These are phyloP conservation scores for Ogataea siamensis DNA, from an alignment of 805 yeast genomes.

Conservation along the genomic window DNA sequence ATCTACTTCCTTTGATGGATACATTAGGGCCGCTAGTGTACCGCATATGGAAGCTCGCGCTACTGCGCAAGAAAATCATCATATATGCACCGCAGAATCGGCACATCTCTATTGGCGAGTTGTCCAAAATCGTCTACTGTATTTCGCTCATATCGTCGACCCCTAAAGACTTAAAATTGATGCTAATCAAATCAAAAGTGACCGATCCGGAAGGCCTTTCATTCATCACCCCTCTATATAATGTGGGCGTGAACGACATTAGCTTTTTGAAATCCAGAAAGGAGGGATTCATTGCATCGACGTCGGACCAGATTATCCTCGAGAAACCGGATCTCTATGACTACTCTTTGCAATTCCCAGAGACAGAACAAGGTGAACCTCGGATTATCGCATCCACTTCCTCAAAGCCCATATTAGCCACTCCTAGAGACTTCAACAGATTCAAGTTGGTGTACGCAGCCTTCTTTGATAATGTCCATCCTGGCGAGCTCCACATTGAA, in stretches of 20 bases:
- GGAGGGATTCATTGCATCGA: constrained; percentile 53
- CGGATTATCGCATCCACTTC: constrained; percentile 17
- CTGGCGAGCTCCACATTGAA: constrained; percentile 10
- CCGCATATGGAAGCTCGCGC: constrained; percentile 59
- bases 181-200: constrained; percentile 30
- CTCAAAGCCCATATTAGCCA: constrained; percentile 23
- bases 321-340: constrained; percentile 55
- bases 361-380: constrained; percentile 19
- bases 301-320: constrained; percentile 65
- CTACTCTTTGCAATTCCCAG: constrained; percentile 33
- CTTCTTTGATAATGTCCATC: constrained; percentile 11
- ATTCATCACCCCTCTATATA: constrained; percentile 53
- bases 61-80: constrained; percentile 56
- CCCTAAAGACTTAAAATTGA: constrained; percentile 49
- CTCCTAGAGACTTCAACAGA: constrained; percentile 39
- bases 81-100: constrained; percentile 36
- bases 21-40: constrained; percentile 64
- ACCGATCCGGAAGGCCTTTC: constrained; percentile 22
- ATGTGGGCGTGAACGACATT: constrained; percentile 60
- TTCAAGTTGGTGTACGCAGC: constrained; percentile 31
- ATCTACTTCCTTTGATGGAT: constrained; percentile 46
- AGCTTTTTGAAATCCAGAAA: constrained; percentile 32
- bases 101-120: constrained; percentile 34
- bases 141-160: constrained; percentile 59
- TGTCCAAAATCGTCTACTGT: constrained; percentile 54